Conservation (phyloP, 495 filamentous ascomycete genomes). For the Hypoxylon fuscum region DNA sequence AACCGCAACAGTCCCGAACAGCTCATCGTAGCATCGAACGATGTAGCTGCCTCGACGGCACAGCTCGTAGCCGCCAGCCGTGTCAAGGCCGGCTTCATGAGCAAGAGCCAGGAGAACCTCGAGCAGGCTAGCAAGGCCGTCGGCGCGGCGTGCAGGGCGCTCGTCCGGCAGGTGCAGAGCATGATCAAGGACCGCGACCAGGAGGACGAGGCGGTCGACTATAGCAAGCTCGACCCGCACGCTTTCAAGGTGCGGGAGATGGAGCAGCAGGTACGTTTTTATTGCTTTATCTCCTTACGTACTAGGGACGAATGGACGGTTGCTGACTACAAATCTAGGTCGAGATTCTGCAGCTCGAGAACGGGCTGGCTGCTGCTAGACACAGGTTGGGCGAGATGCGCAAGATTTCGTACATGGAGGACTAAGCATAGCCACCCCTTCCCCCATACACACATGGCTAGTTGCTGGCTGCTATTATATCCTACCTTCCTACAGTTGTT, state of each 20-base stretch:
- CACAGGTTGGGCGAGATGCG: slow-evolving; percentile 95
- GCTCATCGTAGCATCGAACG: slow-evolving; percentile 96
- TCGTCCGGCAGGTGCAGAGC: slow-evolving; percentile 92
- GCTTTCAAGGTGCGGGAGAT: slow-evolving; percentile 99
- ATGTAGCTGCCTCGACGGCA: slow-evolving; percentile 93
- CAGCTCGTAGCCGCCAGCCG: slow-evolving; percentile 95
- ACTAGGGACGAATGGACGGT: background rate
- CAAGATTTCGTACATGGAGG: slow-evolving; percentile 96
- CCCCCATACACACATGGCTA: no score
- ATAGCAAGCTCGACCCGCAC: slow-evolving; percentile 83
- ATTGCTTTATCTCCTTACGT: slow-evolving; percentile 22
- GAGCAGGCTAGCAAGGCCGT: slow-evolving; percentile 94
- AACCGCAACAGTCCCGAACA: slow-evolving; percentile 93
- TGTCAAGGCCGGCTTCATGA: slow-evolving; percentile 98
- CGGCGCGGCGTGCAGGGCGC: slow-evolving; percentile 81
- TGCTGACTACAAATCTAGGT: slow-evolving; percentile 66
- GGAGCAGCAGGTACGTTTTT: slow-evolving; percentile 92
- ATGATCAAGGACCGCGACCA: slow-evolving; percentile 88
- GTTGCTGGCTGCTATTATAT: background rate
- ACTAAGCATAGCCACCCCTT: slow-evolving; percentile 58
- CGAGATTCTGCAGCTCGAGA: slow-evolving; percentile 96
- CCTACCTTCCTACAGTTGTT: no score
- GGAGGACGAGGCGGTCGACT: slow-evolving; percentile 89
- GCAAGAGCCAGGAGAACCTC: slow-evolving; percentile 89
- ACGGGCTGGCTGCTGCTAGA: slow-evolving; percentile 80